Evolutionary conservation across 805 yeast species (phyloP).

Genomic region (Pichia cephalocereana): DNA sequence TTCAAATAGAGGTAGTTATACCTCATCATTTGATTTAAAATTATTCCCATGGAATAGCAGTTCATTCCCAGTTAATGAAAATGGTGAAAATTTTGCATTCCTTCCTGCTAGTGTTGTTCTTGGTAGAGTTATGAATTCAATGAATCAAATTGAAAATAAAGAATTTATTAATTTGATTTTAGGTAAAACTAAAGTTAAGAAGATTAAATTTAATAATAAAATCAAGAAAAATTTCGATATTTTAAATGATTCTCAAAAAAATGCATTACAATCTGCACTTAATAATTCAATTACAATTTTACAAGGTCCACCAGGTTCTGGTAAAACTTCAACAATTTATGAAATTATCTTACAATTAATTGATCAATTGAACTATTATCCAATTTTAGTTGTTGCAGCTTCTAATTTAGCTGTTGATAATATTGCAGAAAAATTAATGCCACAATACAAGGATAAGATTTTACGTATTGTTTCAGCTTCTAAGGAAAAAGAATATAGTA

Average conservation of each 20-base stretch:
- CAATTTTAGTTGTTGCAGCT: slow-evolving; percentile 66
- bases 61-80: slow-evolving; percentile 17
- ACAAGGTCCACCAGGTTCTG: slow-evolving; percentile 80
- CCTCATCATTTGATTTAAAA: slow-evolving; percentile 35
- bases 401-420: slow-evolving; percentile 71
- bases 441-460: slow-evolving; percentile 39
- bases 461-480: slow-evolving; percentile 50
- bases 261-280: slow-evolving; percentile 64
- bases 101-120: slow-evolving; percentile 58
- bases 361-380: slow-evolving; percentile 48
- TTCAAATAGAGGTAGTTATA: slow-evolving; percentile 5
- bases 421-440: slow-evolving; percentile 58
- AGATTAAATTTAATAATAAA: slow-evolving; percentile 46
- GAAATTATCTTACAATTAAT: slow-evolving; percentile 72
- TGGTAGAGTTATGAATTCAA: slow-evolving; percentile 55
- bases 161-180: slow-evolving; percentile 32
- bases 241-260: slow-evolving; percentile 63
- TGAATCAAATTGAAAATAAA: slow-evolving; percentile 48
- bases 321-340: slow-evolving; percentile 74
- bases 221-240: slow-evolving; percentile 39
- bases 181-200: slow-evolving; percentile 23
- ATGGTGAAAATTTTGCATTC: slow-evolving; percentile 28
- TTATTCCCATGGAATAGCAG: slow-evolving; percentile 49
- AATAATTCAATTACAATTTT: slow-evolving; percentile 49
- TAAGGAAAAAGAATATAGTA: slow-evolving; percentile 53